These are phyloP conservation scores for Apiotrichum gamsii DNA, from an alignment of 1,284 basidiomycete genomes.

Conservation along the genomic window DNA sequence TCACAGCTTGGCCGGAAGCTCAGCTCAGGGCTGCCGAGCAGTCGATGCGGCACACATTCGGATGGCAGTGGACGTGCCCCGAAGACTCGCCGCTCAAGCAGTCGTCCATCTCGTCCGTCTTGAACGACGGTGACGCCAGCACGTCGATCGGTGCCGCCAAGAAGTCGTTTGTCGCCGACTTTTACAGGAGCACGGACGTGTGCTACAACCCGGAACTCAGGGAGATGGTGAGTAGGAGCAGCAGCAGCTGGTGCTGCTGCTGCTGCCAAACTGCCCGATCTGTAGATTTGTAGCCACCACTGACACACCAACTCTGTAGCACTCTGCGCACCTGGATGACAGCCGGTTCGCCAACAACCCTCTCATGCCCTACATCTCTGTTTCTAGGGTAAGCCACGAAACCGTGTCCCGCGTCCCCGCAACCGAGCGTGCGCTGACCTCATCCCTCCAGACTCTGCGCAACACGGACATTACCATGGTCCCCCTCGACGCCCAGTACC, in stretches of 20 bases:
- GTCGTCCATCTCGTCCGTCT: slow-evolving; percentile 22
- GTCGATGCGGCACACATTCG: slow-evolving; percentile 30
- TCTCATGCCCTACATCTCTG: slow-evolving; percentile 22
- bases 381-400: slow-evolving; percentile 21
- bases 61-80: slow-evolving; percentile 38
- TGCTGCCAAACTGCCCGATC: no score
- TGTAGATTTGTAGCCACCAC: not conserved
- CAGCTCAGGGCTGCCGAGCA: slow-evolving; percentile 31
- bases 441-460: slow-evolving; percentile 6
- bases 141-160: not conserved
- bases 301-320: slow-evolving; percentile 2
- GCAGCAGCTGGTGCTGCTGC: no score
- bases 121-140: slow-evolving; percentile 25
- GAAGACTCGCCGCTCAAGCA: slow-evolving; percentile 28
- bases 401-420: no score
- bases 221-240: slow-evolving; percentile 19
- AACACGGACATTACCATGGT: slow-evolving; percentile 36
- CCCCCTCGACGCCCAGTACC: slow-evolving; percentile 35
- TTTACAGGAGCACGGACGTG: slow-evolving; percentile 28
- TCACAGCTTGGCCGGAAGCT: slow-evolving; percentile 25
- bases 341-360: slow-evolving; percentile 8
- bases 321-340: slow-evolving; percentile 11
- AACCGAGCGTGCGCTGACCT: no score
- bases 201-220: slow-evolving; percentile 39
- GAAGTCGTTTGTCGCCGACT: slow-evolving; percentile 38